Base-by-base conservation (phyloP, 1,284 basidiomycete species). In the Rhodotorula sp. region DNA sequence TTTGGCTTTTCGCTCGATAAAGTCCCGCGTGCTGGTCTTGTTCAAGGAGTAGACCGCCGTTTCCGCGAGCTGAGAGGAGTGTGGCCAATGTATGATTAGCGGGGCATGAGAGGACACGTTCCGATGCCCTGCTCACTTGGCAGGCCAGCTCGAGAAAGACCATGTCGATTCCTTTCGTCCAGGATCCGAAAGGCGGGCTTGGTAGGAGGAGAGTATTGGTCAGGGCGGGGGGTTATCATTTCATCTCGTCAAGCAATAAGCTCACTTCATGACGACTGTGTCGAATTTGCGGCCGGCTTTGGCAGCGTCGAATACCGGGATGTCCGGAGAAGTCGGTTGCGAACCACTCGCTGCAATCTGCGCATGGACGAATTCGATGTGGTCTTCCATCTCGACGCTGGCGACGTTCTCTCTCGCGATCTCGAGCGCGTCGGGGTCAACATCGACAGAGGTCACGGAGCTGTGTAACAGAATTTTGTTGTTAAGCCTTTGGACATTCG, bases 11-110 rank as follows among this genome's bases (percentile, higher is more conserved):
- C 71, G 73, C 31, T 73, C 55, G 38, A 79, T 75, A n/a, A 74
- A 77, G 3, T 78, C 77, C 26, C 78, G 67, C 7, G 78, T 79
- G 26, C 67, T 70, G 7, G 75, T 72, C 67, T 79, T 79, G 75
- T 79, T 77, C 26, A 79, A 59, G 34, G 78, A 78, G 65, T 78
- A 78, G 19, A 78, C 76, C 3, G 77, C 73, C 7, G 71, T 74
- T 43, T 71, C 63, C 5, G 77, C 77, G 28, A 77, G 26, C 77
- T 78, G n/a, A n/a, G n/a, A n/a, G n/a, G n/a, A n/a, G n/a, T n/a
- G n/a, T n/a, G n/a, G n/a, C n/a, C n/a, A n/a, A n/a, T n/a, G n/a
- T n/a, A 31, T 15, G 0, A 23, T 3, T 14, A 3, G 15, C 8
- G 8, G 28, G n/a, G 26, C 1, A 15, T 1, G 14, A 18, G 15